These are phyloP conservation scores for Colletotrichum viniferum DNA, from an alignment of 2,329 filamentous ascomycete genomes.

Conservation along the genomic window DNA sequence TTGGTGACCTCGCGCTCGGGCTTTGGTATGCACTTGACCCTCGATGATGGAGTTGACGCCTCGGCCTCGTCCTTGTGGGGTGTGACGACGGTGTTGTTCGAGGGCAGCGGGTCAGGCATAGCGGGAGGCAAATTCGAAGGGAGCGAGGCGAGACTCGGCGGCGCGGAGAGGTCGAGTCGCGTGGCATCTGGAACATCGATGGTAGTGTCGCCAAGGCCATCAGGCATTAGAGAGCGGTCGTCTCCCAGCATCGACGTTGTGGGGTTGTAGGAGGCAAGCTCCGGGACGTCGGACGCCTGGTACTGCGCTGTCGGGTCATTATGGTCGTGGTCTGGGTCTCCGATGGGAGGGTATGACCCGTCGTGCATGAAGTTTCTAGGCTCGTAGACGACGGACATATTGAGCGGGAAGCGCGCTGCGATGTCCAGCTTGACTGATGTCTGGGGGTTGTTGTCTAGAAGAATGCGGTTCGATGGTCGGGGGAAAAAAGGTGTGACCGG, in stretches of 20 bases:
- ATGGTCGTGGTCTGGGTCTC: slow-evolving; percentile 44
- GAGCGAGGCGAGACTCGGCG: slow-evolving; percentile 33
- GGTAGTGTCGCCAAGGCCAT: slow-evolving; percentile 37
- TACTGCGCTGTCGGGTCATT: slow-evolving; percentile 30
- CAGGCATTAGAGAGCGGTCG: slow-evolving; percentile 40
- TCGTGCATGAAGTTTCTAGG: slow-evolving; percentile 53
- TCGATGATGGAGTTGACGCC: slow-evolving; percentile 28
- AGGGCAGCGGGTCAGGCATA: slow-evolving; percentile 34
- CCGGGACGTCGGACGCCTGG: slow-evolving; percentile 46
- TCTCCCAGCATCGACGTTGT: slow-evolving; percentile 42
- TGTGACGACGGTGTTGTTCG: slow-evolving; percentile 7
- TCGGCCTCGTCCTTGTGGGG: slow-evolving; percentile 15
- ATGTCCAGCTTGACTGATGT: slow-evolving; percentile 24
- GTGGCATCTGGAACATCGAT: slow-evolving; percentile 40
- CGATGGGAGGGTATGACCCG: slow-evolving; percentile 51
- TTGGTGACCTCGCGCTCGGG: slow-evolving; percentile 62
- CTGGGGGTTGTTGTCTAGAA: neutral
- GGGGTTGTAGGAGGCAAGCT: slow-evolving; percentile 47
- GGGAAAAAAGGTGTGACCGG: slow-evolving; percentile 1
- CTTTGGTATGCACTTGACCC: slow-evolving; percentile 61
- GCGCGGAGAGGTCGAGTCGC: slow-evolving; percentile 41
- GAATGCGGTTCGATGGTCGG: neutral
- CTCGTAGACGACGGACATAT: slow-evolving; percentile 59
- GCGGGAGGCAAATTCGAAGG: slow-evolving; percentile 32
- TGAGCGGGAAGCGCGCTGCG: slow-evolving; percentile 22